Base-by-base conservation (phyloP, 2,329 filamentous ascomycete species). In the Daldinia sp. region DNA sequence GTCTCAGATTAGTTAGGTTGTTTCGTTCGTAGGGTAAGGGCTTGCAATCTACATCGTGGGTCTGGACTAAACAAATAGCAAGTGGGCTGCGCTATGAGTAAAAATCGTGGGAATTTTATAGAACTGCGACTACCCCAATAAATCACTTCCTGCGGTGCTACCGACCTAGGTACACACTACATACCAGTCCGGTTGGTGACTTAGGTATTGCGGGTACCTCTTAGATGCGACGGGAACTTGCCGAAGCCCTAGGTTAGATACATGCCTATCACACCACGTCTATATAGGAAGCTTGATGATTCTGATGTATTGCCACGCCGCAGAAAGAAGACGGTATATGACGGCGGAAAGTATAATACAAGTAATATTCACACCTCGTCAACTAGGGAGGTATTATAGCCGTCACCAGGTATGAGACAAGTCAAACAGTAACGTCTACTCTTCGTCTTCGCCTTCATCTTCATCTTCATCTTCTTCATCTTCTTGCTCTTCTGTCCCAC, bases 401-500 rank as follows among this genome's bases (percentile, higher is more conserved):
- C 0, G 2, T 18, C 20, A 7, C 12, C 23, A 28, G 12, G 15
- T 46, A 12, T 9, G 6, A 48, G 6, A 15, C 6, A 48, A 28
- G 5, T 26, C 2, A 48, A 15, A 6, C 13, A 28, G 10, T 48
- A 48, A 28, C 10, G 2, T 10, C 33, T 56, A 23, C 1, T 33
- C 35, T 18, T 60, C 64, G 4, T 42, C 41, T 12, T 48, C 33
- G n/a, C n/a, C n/a, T 18, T 63, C 41, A 18, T 28, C 42, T 6
- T 62, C 57, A 10, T 54, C 50, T 6, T 9, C 63, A 12, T 30
- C 42, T 4, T n/a, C 20, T 12, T 48, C 67, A 7, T 44, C 58
- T 10, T 65, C 60, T 12, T 64, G 46, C 10, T 70, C 65, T 12
- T 70, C 65, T 3, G 28, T 33, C 15, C 68, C 71, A 12, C 71